A percentile compares a stretch with the other conserved stretches of the same genome.
phyloP scores from a whole-genome alignment of 345 rosid species.

The Citrus medica region DNA sequence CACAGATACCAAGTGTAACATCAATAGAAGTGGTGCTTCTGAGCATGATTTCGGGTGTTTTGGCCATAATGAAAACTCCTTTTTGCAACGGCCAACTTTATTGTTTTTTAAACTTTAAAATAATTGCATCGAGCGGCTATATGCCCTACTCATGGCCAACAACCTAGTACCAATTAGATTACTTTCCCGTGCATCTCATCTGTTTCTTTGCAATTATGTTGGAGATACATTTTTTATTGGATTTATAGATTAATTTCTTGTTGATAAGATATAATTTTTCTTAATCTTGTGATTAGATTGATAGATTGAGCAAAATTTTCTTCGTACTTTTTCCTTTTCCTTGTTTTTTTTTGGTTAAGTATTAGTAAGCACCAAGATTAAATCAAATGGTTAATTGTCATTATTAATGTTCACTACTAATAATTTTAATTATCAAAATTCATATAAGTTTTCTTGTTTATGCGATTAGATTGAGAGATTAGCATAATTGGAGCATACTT shows the following conservation, averaged over 20 bases:
- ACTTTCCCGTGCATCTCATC: not conserved
- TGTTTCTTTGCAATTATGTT: not conserved
- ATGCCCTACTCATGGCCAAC: conserved; percentile 40
- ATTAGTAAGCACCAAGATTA: not conserved
- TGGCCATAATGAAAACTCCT: not conserved
- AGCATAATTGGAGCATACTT: no score
- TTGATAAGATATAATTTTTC: not conserved
- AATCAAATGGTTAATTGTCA: not conserved
- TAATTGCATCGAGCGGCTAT: conserved; percentile 14
- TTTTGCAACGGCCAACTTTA: not conserved
- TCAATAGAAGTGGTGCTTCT: not conserved
- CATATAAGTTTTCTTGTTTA: no score
- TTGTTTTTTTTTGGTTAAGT: not conserved
- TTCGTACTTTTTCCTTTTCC: not conserved
- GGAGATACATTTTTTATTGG: not conserved
- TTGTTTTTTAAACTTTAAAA: not conserved
- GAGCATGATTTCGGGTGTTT: not conserved
- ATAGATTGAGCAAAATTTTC: not conserved
- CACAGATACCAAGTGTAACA: not conserved
- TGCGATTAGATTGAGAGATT: not conserved
- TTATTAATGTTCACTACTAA: not conserved
- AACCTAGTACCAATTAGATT: conserved; percentile 52
- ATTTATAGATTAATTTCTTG: not conserved
- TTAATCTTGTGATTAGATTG: not conserved
- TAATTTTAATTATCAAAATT: no score